phyloP scores from a whole-genome alignment of 2,329 filamentous ascomycete species.

The Fusarium sp. region DNA sequence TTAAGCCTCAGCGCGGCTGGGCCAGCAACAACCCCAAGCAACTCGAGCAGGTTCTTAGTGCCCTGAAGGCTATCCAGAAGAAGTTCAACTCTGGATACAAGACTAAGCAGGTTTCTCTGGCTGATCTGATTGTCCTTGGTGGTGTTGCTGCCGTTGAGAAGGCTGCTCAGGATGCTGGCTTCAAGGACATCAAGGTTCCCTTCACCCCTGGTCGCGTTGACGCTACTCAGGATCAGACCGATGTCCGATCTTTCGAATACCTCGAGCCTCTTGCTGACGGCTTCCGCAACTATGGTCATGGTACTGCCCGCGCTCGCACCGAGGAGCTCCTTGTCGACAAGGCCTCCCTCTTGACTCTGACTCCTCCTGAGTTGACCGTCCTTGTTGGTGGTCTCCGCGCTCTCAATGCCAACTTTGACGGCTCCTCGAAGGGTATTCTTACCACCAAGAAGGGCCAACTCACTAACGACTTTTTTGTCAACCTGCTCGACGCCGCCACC shows the following conservation, averaged over 20 bases:
- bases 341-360: conserved; percentile 77
- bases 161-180: conserved; percentile 65
- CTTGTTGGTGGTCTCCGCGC: conserved; percentile 79
- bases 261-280: conserved; percentile 79
- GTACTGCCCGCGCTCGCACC: conserved; percentile 68
- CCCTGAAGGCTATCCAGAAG: conserved; percentile 74
- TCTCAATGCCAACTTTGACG: conserved; percentile 78
- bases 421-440: conserved; percentile 74
- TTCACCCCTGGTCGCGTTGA: conserved; percentile 81
- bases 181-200: conserved; percentile 67
- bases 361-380: conserved; percentile 77
- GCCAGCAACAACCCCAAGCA: conserved; percentile 78
- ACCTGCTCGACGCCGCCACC: conserved; percentile 76
- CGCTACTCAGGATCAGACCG: conserved; percentile 78
- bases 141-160: conserved; percentile 79
- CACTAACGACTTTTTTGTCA: conserved; percentile 86
- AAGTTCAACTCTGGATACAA: conserved; percentile 68
- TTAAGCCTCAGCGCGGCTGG: conserved; percentile 79
- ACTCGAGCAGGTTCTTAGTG: conserved; percentile 70
- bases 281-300: conserved; percentile 83
- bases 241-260: conserved; percentile 71
- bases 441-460: conserved; percentile 76
- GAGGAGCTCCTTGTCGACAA: conserved; percentile 80
- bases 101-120: conserved; percentile 79
- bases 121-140: conserved; percentile 82